Percentiles rank a stretch among this genome's conserved stretches.
Evolutionary conservation across 192 early-diverging fungal genomes (phyloP).

Genomic region (Phycomyces nitens): DNA sequence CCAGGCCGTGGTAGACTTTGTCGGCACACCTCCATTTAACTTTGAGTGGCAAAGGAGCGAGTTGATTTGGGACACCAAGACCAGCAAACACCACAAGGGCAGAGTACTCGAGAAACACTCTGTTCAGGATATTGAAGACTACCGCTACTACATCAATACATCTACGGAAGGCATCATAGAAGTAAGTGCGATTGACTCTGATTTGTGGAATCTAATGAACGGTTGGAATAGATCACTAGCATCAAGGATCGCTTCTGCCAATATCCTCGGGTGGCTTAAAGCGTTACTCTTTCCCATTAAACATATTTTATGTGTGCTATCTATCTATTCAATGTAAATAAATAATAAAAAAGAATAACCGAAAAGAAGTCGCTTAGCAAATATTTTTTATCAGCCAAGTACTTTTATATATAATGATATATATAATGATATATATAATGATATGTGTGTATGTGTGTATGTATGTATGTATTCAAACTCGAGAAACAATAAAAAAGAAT

Average conservation of each 20-base stretch:
- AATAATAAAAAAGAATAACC: not conserved
- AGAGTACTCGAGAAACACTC: constrained; percentile 35
- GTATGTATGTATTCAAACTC: not conserved
- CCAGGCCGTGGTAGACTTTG: constrained; percentile 40
- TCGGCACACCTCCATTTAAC: constrained; percentile 44
- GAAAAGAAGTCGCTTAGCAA: not conserved
- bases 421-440: too few species aligned
- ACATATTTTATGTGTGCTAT: not conserved
- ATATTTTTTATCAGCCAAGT: not conserved
- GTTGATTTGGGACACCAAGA: constrained; percentile 29
- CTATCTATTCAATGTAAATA: not conserved
- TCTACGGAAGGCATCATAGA: constrained; percentile 42
- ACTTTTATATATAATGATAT: too few species aligned
- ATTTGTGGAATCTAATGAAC: not conserved
- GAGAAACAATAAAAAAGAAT: too few species aligned
- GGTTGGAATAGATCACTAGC: constrained; percentile 16
- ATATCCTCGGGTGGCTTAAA: constrained; percentile 27
- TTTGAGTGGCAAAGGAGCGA: constrained; percentile 44
- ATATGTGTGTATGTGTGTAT: not conserved
- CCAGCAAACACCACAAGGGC: constrained; percentile 33
- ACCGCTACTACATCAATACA: constrained; percentile 35
- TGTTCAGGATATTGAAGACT: constrained; percentile 30
- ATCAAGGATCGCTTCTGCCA: constrained; percentile 34
- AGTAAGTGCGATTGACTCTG: constrained; percentile 12
- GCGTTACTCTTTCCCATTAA: not conserved